phyloP scores from a whole-genome alignment of 352 stramenopile species.

The Pythium plurisporium region DNA sequence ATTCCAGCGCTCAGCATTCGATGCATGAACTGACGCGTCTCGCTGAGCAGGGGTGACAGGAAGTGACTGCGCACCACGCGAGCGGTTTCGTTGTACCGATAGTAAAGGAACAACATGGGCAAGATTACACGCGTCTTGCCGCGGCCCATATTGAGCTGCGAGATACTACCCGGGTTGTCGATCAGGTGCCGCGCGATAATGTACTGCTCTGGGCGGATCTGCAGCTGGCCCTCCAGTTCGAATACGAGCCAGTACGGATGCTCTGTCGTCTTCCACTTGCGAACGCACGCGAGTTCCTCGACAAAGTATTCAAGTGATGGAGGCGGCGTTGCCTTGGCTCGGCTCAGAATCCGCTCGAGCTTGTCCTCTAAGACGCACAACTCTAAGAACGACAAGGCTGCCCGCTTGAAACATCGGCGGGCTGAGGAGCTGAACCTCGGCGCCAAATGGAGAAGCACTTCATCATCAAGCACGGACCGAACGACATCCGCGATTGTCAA shows the following conservation, averaged over 20 bases:
- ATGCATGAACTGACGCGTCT: conserved; percentile 67
- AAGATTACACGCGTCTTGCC: conserved; percentile 89
- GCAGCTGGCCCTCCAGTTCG: conserved; percentile 73
- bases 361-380: conserved; percentile 80
- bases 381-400: conserved; percentile 35
- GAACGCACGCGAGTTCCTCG: conserved; percentile 48
- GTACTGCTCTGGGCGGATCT: conserved; percentile 83
- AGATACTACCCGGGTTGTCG: conserved; percentile 51
- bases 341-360: conserved; percentile 30
- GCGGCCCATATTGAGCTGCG: conserved; percentile 85
- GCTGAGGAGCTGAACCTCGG: conserved; percentile 22
- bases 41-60: conserved; percentile 50
- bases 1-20: conserved; percentile 40
- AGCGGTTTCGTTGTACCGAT: conserved; percentile 15
- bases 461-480: conserved; percentile 30
- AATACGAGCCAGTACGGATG: conserved; percentile 86
- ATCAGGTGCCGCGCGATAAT: conserved; percentile 73
- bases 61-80: conserved; percentile 50
- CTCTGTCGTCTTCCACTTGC: conserved; percentile 43
- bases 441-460: conserved; percentile 27
- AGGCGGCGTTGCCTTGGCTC: background rate
- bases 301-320: conserved; percentile 25
- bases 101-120: conserved; percentile 85
- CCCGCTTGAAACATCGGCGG: conserved; percentile 20
- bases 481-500: conserved; percentile 39